These are phyloP conservation scores for Canavalia gladiata DNA, from an alignment of 306 rosid genomes.

Conservation along the genomic window DNA sequence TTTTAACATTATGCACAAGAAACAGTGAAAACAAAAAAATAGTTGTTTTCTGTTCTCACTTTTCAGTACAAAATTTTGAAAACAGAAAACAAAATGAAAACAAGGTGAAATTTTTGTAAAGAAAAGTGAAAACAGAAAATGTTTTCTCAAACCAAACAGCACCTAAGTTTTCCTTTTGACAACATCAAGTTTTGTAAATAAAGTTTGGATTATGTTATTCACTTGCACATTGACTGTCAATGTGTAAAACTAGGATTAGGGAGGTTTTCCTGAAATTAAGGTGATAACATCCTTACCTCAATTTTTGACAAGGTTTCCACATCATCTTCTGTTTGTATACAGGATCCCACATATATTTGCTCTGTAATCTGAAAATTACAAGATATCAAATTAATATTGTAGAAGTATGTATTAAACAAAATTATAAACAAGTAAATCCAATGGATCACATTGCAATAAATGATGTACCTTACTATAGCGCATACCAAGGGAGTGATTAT, in stretches of 20 bases:
- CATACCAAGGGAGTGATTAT: conserved; percentile 90
- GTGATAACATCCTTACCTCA: conserved; percentile 56
- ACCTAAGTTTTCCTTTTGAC: neutral
- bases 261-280: conserved; percentile 35
- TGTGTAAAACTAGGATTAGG: conserved; percentile 7
- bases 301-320: conserved; percentile 74
- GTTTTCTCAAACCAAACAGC: too few relatives aligned
- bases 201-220: conserved; percentile 30
- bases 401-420: conserved; percentile 27
- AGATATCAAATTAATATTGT: conserved; percentile 32
- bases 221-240: conserved; percentile 20
- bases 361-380: conserved; percentile 77
- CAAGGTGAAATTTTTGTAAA: too few relatives aligned
- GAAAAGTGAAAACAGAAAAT: too few relatives aligned
- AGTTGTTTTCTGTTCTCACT: too few relatives aligned
- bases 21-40: too few relatives aligned
- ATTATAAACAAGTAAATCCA: neutral
- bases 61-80: too few relatives aligned
- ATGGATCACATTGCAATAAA: conserved; percentile 40
- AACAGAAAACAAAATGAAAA: too few relatives aligned
- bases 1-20: too few relatives aligned
- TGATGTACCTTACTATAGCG: conserved; percentile 81
- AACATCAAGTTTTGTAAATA: conserved; percentile 34
- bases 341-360: conserved; percentile 92
- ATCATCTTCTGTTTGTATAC: conserved; percentile 86